Evolutionary conservation across 2,329 filamentous ascomycete species (phyloP).

Genomic region (Sclerotinia sclerotiorum): DNA sequence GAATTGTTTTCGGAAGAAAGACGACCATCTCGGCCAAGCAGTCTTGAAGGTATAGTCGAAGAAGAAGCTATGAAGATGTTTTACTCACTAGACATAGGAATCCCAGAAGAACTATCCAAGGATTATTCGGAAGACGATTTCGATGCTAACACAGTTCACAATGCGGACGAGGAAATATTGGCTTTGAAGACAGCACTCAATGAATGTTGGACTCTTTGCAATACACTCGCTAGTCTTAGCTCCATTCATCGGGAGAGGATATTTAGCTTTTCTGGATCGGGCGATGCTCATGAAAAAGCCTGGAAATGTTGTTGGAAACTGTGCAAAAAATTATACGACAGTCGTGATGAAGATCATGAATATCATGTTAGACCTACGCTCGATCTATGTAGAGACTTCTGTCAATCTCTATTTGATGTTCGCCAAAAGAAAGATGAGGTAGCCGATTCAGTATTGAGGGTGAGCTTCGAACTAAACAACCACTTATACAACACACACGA

Average conservation of each 20-base stretch:
- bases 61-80: conserved; percentile 23
- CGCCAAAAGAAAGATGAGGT: conserved; percentile 74
- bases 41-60: conserved; percentile 67
- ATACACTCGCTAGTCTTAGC: conserved; percentile 81
- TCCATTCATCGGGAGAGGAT: conserved; percentile 78
- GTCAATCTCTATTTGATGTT: conserved; percentile 86
- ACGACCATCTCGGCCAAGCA: conserved; percentile 56
- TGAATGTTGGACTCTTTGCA: conserved; percentile 93
- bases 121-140: conserved; percentile 50
- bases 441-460: conserved; percentile 81
- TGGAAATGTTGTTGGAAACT: conserved; percentile 95
- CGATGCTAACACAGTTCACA: conserved; percentile 44
- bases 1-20: conserved; percentile 54
- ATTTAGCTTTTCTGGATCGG: conserved; percentile 71
- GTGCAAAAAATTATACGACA: conserved; percentile 85
- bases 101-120: conserved; percentile 44
- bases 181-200: conserved; percentile 75
- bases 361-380: conserved; percentile 72
- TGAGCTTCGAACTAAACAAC: conserved; percentile 94
- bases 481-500: conserved; percentile 94
- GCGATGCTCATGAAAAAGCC: conserved; percentile 78
- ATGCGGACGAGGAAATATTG: conserved; percentile 59
- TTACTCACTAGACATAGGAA: conserved; percentile 39
- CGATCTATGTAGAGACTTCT: conserved; percentile 88
- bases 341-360: conserved; percentile 68